Evolutionary conservation across 495 filamentous ascomycete genomes (phyloP).

Genomic region (Tuber magnatum): DNA sequence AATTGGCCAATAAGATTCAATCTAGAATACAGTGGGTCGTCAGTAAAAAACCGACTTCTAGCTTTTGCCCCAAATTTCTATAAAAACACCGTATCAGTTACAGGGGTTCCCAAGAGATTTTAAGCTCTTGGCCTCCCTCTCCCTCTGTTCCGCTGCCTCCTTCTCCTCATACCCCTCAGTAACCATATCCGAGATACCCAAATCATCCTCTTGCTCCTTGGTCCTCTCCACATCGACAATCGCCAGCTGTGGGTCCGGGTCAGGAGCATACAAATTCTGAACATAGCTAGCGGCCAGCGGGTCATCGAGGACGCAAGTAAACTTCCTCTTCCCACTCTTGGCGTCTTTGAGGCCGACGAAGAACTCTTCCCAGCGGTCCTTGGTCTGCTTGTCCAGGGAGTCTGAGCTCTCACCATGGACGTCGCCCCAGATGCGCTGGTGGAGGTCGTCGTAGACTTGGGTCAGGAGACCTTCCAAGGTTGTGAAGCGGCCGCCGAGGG

Average conservation of each 20-base stretch:
- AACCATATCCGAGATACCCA: constrained; percentile 88
- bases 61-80: neutral
- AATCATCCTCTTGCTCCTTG: constrained; percentile 80
- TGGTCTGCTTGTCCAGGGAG: constrained; percentile 57
- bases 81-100: neutral
- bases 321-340: constrained; percentile 72
- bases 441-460: constrained; percentile 82
- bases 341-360: constrained; percentile 68
- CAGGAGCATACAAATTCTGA: constrained; percentile 68
- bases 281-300: constrained; percentile 88
- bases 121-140: neutral
- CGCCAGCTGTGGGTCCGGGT: constrained; percentile 70
- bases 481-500: constrained; percentile 92
- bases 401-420: constrained; percentile 58
- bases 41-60: neutral
- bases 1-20: neutral
- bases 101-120: neutral
- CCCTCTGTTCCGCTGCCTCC: constrained; percentile 34
- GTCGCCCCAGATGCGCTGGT: constrained; percentile 73
- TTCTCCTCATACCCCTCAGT: constrained; percentile 73
- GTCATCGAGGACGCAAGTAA: constrained; percentile 79
- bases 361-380: constrained; percentile 69
- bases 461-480: constrained; percentile 93
- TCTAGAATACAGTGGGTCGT: neutral
- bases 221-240: constrained; percentile 82